Percentiles rank a stretch among this genome's conserved stretches.
phyloP scores from a whole-genome alignment of 192 early-diverging fungal species.

The Umbelopsis sp. region DNA sequence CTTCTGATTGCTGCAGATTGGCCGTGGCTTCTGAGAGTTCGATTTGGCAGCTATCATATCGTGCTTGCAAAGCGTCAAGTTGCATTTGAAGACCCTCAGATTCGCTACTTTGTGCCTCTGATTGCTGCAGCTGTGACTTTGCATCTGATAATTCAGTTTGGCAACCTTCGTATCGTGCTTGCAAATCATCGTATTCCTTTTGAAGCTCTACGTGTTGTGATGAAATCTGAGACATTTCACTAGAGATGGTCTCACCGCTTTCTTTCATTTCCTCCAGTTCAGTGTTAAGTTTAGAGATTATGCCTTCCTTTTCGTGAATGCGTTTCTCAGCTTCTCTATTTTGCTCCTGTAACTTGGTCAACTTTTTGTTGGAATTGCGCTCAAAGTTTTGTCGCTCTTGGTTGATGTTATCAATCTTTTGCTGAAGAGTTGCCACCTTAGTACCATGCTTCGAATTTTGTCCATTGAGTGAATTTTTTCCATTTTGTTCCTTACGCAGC shows the following conservation, averaged over 20 bases:
- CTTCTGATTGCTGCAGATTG: not conserved
- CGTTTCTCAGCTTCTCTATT: not conserved
- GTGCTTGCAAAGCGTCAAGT: not conserved
- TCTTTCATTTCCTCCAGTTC: not conserved
- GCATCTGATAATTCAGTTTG: not conserved
- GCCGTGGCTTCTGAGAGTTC: not conserved
- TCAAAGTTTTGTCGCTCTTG: conserved; percentile 4
- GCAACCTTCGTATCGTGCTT: not conserved
- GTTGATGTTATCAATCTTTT: conserved; percentile 2
- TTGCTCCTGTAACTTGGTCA: not conserved
- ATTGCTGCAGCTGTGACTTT: no score
- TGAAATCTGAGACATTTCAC: not conserved
- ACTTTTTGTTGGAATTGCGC: not conserved
- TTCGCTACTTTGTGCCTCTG: not conserved
- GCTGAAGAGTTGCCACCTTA: not conserved
- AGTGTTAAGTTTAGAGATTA: not conserved
- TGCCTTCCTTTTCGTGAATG: not conserved
- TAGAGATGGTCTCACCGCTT: no score
- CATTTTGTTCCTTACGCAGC: not conserved
- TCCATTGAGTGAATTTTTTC: not conserved
- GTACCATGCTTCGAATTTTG: not conserved
- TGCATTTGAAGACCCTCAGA: not conserved
- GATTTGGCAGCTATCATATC: not conserved
- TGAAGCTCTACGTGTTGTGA: not conserved
- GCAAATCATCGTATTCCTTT: not conserved